Conservation (phyloP, 2,329 filamentous ascomycete species). For the Stagonosporopsis tanaceti region DNA sequence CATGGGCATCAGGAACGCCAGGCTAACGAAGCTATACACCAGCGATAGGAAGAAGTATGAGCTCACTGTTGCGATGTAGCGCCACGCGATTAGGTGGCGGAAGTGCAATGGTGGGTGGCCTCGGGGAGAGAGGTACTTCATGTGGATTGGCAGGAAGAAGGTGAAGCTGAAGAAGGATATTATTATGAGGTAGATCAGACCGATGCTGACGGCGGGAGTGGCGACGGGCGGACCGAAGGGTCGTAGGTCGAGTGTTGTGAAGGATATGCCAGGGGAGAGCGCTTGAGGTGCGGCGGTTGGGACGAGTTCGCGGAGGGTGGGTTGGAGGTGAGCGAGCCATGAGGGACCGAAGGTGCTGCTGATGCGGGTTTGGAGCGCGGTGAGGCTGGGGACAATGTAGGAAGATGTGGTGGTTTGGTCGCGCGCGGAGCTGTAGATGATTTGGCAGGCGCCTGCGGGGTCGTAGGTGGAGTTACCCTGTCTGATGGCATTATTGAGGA, state of each 20-base stretch:
- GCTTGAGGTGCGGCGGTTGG: conserved; percentile 60
- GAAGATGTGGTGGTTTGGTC: conserved; percentile 62
- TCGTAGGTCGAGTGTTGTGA: conserved; percentile 64
- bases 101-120: conserved; percentile 66
- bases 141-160: conserved; percentile 70
- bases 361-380: conserved; percentile 55
- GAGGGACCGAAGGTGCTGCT: conserved; percentile 57
- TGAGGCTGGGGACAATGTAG: conserved; percentile 62
- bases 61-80: conserved; percentile 62
- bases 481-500: conserved; percentile 62
- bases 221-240: conserved; percentile 64
- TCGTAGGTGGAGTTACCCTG: conserved; percentile 67
- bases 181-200: conserved; percentile 72
- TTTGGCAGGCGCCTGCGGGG: conserved; percentile 65
- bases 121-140: conserved; percentile 63
- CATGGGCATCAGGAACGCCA: conserved; percentile 70
- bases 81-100: conserved; percentile 66
- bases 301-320: conserved; percentile 36
- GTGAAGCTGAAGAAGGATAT: conserved; percentile 71
- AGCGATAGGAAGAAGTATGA: conserved; percentile 70
- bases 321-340: conserved; percentile 45
- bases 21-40: conserved; percentile 67
- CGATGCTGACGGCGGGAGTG: conserved; percentile 67
- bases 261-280: conserved; percentile 63
- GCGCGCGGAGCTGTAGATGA: conserved; percentile 64